These are phyloP conservation scores for Coffea humblotiana DNA, from an alignment of 305 asterid genomes.

Conservation along the genomic window DNA sequence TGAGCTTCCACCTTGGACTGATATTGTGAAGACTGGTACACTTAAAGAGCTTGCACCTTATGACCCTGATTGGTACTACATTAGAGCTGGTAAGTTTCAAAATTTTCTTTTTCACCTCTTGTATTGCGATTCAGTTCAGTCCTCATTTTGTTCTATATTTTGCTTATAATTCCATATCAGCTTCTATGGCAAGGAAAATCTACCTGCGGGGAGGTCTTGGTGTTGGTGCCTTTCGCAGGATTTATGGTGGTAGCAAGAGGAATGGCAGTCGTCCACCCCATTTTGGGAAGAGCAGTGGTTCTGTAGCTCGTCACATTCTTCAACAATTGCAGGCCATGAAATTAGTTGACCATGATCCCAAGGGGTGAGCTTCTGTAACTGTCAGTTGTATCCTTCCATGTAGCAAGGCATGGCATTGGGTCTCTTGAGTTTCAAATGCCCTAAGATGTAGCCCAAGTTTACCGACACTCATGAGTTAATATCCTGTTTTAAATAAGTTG, in stretches of 20 bases:
- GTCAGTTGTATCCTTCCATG: neutral
- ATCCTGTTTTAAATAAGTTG: neutral
- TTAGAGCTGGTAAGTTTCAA: constrained; percentile 38
- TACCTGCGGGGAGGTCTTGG: constrained; percentile 46
- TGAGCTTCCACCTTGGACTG: constrained; percentile 54
- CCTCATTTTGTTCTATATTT: neutral
- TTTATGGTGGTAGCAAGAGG: constrained; percentile 52
- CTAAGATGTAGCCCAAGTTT: neutral
- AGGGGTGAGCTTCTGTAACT: constrained; percentile 30
- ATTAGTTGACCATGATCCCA: constrained; percentile 37
- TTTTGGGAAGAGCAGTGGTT: constrained; percentile 47
- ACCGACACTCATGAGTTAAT: neutral
- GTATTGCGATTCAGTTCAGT: neutral
- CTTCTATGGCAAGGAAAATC: constrained; percentile 48
- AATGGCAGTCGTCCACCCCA: constrained; percentile 43
- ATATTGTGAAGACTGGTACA: constrained; percentile 46
- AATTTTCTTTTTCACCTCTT: neutral
- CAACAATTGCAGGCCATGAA: constrained; percentile 43
- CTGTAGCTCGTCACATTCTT: constrained; percentile 46
- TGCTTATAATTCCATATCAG: constrained; percentile 12
- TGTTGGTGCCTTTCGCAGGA: constrained; percentile 39
- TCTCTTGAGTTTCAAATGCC: neutral
- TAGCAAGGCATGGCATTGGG: neutral
- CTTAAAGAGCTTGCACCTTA: constrained; percentile 48
- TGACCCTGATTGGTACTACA: constrained; percentile 52